Conservation (phyloP, 129 eudicot species). For the Solidago caesia region DNA sequence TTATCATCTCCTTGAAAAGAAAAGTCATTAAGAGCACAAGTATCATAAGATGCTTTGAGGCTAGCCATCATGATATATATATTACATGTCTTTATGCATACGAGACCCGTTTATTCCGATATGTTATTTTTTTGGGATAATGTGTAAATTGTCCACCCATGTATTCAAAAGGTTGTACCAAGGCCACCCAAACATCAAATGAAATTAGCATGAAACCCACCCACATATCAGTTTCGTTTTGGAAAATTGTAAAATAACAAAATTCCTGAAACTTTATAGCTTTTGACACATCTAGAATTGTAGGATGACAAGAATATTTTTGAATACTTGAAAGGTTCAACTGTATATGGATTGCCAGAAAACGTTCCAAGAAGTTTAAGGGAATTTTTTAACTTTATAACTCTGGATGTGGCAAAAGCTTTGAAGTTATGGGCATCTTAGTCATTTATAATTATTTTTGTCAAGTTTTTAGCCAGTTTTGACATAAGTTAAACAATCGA, state of each 20-base stretch:
- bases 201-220: too few species aligned
- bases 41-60: neutral
- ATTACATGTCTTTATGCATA: neutral
- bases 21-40: neutral
- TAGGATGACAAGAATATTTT: neutral
- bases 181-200: neutral
- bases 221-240: neutral
- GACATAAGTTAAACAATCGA: too few species aligned
- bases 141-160: neutral
- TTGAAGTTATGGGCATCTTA: neutral
- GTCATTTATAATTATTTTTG: neutral
- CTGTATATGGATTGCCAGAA: neutral
- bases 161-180: neutral
- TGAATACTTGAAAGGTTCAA: neutral
- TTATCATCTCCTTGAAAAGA: neutral
- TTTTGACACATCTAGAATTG: neutral
- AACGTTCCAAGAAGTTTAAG: neutral
- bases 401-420: neutral
- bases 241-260: neutral
- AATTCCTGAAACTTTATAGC: neutral
- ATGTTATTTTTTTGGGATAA: neutral
- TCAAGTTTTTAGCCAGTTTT: neutral
- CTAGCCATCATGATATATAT: neutral
- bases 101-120: neutral
- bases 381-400: neutral